These are phyloP conservation scores for Rhodomyrtus psidioides DNA, from an alignment of 441 rosid genomes.

Conservation along the genomic window DNA sequence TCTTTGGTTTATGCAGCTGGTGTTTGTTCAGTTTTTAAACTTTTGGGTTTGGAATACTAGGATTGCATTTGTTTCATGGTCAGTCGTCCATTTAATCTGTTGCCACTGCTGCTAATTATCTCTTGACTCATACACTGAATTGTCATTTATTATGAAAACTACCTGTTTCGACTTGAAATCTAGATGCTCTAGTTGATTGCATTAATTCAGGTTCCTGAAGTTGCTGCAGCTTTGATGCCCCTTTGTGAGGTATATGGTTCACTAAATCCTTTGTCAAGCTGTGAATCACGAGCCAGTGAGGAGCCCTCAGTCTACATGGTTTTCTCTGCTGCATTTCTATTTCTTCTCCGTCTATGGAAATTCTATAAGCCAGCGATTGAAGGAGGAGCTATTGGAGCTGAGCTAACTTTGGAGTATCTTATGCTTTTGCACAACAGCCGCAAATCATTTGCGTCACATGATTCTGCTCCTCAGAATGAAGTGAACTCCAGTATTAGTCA, in stretches of 20 bases:
- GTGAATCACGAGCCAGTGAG: conserved; percentile 17
- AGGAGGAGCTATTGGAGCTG: conserved; percentile 31
- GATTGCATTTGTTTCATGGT: background rate
- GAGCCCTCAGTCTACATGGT: conserved; percentile 47
- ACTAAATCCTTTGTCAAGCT: conserved; percentile 31
- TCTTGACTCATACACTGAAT: background rate
- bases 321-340: conserved; percentile 57
- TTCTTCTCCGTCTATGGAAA: conserved; percentile 76
- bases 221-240: conserved; percentile 62
- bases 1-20: background rate
- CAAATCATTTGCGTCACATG: conserved; percentile 6
- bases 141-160: background rate
- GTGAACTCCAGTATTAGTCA: conserved; percentile 11
- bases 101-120: background rate
- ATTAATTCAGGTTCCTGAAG: conserved; percentile 52
- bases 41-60: background rate
- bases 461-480: conserved; percentile 17
- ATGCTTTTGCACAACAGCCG: conserved; percentile 36
- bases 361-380: conserved; percentile 54
- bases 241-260: conserved; percentile 69
- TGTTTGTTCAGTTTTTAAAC: background rate
- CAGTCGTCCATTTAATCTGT: background rate
- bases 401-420: conserved; percentile 52
- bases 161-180: background rate
- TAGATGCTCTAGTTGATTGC: conserved; percentile 7